These are phyloP conservation scores for Aureobasidium sp. DNA, from an alignment of 2,329 filamentous ascomycete species.

Conservation along the genomic window DNA sequence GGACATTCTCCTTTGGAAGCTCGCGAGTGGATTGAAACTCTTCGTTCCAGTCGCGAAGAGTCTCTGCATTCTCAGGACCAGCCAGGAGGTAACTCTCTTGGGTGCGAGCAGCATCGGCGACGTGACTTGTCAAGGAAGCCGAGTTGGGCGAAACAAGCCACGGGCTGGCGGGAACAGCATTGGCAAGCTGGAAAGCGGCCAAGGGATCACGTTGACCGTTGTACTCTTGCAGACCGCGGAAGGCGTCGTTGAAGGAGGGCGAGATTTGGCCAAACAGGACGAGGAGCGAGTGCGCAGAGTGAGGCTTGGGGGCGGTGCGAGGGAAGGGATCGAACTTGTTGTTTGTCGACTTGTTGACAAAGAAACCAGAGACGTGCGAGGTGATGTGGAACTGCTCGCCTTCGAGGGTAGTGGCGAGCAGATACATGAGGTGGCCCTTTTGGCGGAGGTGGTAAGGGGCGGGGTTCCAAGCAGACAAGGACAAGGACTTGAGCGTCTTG, in stretches of 20 bases:
- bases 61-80: conserved; percentile 89
- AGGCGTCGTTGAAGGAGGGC: conserved; percentile 68
- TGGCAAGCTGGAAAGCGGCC: conserved; percentile 90
- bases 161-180: conserved; percentile 82
- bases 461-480: conserved; percentile 91
- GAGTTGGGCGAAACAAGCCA: conserved; percentile 73
- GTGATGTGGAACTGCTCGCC: conserved; percentile 94
- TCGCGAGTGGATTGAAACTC: conserved; percentile 97
- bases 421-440: conserved; percentile 85
- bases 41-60: conserved; percentile 95
- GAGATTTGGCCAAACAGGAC: conserved; percentile 71
- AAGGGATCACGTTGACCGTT: conserved; percentile 81
- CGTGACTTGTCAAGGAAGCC: conserved; percentile 59
- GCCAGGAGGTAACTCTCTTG: conserved; percentile 88
- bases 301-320: conserved; percentile 65
- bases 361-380: conserved; percentile 88
- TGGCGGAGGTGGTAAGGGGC: conserved; percentile 85
- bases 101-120: conserved; percentile 74
- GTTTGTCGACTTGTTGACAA: conserved; percentile 92
- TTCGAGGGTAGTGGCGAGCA: conserved; percentile 82
- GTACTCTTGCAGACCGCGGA: conserved; percentile 70
- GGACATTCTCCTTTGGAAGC: conserved; percentile 83
- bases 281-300: conserved; percentile 76
- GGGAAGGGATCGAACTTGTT: conserved; percentile 89
- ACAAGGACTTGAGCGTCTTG: conserved; percentile 83